phyloP scores from a whole-genome alignment of 495 filamentous ascomycete species.

The Cenococcum geophilum region DNA sequence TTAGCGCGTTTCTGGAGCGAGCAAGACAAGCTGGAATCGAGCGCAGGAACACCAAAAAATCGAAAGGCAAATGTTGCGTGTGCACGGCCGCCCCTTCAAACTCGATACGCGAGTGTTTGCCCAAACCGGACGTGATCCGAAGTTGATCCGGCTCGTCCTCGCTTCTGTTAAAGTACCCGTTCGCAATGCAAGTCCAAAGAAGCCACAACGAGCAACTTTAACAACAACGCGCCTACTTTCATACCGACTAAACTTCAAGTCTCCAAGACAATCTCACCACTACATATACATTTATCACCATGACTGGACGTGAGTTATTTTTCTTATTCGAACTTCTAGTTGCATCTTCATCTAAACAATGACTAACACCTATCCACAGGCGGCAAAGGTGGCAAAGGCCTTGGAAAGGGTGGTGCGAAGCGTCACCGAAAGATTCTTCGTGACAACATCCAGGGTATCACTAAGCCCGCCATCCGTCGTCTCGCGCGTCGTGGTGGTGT shows the following conservation, averaged over 20 bases:
- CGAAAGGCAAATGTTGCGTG: conserved; percentile 9
- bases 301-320: conserved; percentile 90
- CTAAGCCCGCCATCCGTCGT: conserved; percentile 99
- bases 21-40: conserved; percentile 20
- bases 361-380: conserved; percentile 36
- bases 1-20: conserved; percentile 12
- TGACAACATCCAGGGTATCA: conserved; percentile 81
- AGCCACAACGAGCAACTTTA: conserved; percentile 4
- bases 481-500: conserved; percentile 61
- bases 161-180: conserved; percentile 3
- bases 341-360: conserved; percentile 7
- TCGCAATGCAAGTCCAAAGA: background rate
- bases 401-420: conserved; percentile 59
- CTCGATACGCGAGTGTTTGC: conserved; percentile 3
- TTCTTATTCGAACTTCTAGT: conserved; percentile 5
- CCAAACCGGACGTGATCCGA: conserved; percentile 7
- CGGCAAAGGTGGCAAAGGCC: conserved; percentile 48
- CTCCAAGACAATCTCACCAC: conserved; percentile 14
- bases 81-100: conserved; percentile 5
- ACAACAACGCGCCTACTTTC: conserved; percentile 10
- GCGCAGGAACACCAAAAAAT: conserved; percentile 16
- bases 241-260: conserved; percentile 8
- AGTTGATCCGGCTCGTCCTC: conserved; percentile 14
- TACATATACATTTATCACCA: conserved; percentile 42
- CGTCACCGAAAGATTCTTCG: conserved; percentile 51